phyloP scores from a whole-genome alignment of 2,329 filamentous ascomycete genomes.

The Rachicladosporium sp. region DNA sequence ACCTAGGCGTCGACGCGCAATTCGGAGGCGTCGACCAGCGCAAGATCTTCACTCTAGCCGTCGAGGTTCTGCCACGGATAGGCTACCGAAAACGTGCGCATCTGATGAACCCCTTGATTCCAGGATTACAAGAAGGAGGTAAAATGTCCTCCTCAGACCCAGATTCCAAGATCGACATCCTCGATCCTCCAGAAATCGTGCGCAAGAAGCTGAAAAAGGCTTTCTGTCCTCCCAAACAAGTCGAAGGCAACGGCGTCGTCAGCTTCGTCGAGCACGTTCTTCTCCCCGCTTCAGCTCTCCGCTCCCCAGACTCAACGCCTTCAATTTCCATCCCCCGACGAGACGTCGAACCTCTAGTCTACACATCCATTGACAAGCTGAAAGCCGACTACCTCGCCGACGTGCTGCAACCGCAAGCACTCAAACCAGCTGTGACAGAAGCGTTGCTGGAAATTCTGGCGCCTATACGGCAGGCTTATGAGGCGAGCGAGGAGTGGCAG shows the following conservation, averaged over 20 bases:
- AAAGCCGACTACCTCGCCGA: constrained; percentile 72
- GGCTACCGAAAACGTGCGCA: constrained; percentile 69
- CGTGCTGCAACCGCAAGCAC: constrained; percentile 55
- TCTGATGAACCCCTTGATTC: constrained; percentile 78
- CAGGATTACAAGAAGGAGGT: constrained; percentile 59
- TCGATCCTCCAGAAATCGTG: constrained; percentile 64
- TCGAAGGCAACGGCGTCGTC: constrained; percentile 78
- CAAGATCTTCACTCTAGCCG: constrained; percentile 78
- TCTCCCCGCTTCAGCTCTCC: constrained; percentile 61
- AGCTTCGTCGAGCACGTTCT: constrained; percentile 80
- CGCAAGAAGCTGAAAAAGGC: constrained; percentile 80
- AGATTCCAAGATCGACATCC: constrained; percentile 85
- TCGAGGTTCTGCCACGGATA: constrained; percentile 72
- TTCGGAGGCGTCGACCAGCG: constrained; percentile 78
- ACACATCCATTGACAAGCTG: constrained; percentile 62
- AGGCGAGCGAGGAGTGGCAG: constrained; percentile 67
- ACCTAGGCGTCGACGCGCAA: constrained; percentile 77
- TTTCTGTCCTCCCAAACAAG: constrained; percentile 58
- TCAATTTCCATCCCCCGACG: constrained; percentile 55
- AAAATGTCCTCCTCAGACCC: constrained; percentile 66
- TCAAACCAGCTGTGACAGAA: constrained; percentile 72
- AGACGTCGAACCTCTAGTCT: constrained; percentile 64
- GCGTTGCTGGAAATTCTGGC: constrained; percentile 62
- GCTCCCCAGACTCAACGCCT: constrained; percentile 30
- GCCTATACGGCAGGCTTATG: constrained; percentile 65